Base-by-base conservation (phyloP, 2,329 filamentous ascomycete genomes). In the Microdochium trichocladiopsis region DNA sequence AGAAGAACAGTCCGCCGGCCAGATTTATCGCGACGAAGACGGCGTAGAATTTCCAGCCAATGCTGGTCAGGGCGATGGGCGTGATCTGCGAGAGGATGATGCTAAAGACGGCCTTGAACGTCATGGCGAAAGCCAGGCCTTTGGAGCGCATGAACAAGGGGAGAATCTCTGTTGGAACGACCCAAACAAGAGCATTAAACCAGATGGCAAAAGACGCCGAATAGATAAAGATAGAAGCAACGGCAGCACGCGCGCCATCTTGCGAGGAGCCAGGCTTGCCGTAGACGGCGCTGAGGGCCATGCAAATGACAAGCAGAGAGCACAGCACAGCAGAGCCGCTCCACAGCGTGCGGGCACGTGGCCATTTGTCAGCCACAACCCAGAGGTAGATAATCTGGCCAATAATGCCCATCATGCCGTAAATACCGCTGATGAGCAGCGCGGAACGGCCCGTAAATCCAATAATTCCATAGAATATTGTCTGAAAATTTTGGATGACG, bases 21-120 rank as follows among this genome's bases (percentile, higher is more conserved):
- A 65, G 43, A 28, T 65, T 62, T 0, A 53, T 60, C 8, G 60
- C 61, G 50, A 72, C 71, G 54, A 72, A 68, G 1, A 72, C 58
- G 2, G 66, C 60, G 53, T 72, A 72, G 53, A 69, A 72, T 50
- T 63, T 67, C 69, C 69, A 72, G 4, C 63, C 57, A 9, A 72
- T 65, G 31, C 60, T 56, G 4, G 63, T 59, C 23, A 72, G 57
- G 1, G 69, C 69, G 11, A 65, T 56, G 2, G 69, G 69, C 1
- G 64, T 69, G 22, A 68, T 61, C 52, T 68, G 63, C 1, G 59
- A 60, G 3, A 33, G 28, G 14, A 33, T 14, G 14, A 33, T 33
- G 8, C 8, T 8, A 14, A 33, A 8, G 28, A 33, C 28, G 28
- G 62, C 60, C 53, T 66, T 63, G 9, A 50, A 56, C 24, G 66